Evolutionary conservation across 805 yeast species (phyloP), one percentile per base, ranked within the genome.

Genomic region (Metschnikowia drakensbergensis): DNA sequence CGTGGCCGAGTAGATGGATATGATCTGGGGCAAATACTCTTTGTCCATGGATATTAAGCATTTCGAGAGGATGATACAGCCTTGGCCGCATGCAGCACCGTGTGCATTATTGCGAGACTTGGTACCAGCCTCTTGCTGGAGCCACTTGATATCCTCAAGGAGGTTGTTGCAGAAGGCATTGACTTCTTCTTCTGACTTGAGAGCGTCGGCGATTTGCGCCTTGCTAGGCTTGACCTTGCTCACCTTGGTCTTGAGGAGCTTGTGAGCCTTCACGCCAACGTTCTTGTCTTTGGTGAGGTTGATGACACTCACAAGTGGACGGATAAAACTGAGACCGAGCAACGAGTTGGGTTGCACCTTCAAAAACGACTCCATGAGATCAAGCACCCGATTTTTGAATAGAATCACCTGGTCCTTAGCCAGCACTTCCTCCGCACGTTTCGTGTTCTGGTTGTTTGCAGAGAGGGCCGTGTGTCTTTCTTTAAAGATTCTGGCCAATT

Each of bases 381-480:
- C 97, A 45, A 92, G 68, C 6, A 89, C 77, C 47, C 96, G 74
- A 55, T 79, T 80, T 61, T 92, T 92, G 69, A 91, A 86, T 45
- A 85, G 77, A 4, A 83, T 74, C 72, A 92, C 86, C 58, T 82
- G 85, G 61, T 86, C 86, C 59, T 84, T 80, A 5, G 97, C 96
- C 52, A 84, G 85, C 42, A 75, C 68, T n/a, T 82, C 88, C 51
- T 88, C 95, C 22, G 76, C 65, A 58, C 88, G 88, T 59, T 86
- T 77, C 64, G 79, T 80, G 63, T 75, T 86, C 3, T 79, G 68
- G 30, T 71, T 69, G 26, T 71, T 56, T 6, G 61, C 62, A 7
- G 80, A 66, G 46, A 88, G 65, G 0, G 87, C 86, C 51, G 80
- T 82, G 55, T 83, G 81, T 58, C 97, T 80, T 58, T 89, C 92